Base-by-base conservation (phyloP, 2,329 filamentous ascomycete genomes). In the Dactylellina haptotyla region DNA sequence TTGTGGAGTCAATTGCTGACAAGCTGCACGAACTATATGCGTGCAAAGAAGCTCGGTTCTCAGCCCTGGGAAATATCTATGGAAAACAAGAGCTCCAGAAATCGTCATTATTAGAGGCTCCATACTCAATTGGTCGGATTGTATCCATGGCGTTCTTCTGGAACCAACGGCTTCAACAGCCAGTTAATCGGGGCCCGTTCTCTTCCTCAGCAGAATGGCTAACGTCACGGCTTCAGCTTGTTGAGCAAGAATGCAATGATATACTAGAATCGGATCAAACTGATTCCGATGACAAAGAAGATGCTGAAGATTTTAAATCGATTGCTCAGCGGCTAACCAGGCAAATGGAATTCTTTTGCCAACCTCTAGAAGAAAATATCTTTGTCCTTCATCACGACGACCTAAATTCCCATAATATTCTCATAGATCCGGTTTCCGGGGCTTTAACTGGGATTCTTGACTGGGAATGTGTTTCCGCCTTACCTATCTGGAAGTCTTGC, bases 381-480 rank as follows among this genome's bases (percentile, higher is more conserved):
- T 81, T 79, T 2, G 75, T 80, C 0, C 71, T 84, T 1, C 80
- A 76, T 43, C 81, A 82, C 46, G 69, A 82, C 20, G 82, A 83
- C 48, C 76, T 84, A 0, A 79, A 77, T 0, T 69, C 79, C 4
- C 71, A 78, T 1, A 84, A 84, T 63, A 81, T 84, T 6, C 74
- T 84, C 25, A 79, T 84, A 0, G 78, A 83, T 57, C 77, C 80
- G 0, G 9, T 1, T 20, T 26, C 79, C 3, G 80, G 80, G 0
- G 65, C 67, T 0, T 74, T 84, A 3, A 81, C 80, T 0, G 82
- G 75, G 3, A 53, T 84, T 0, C 46, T 83, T 2, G 82, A 84
- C 73, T 84, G 82, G 82, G 82, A 84, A 63, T 83, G 80, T 43
- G 80, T 83, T 9, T 83, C 80, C 0, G 76, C 80, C 1, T 26